These are phyloP conservation scores for Aureobasidium uvarum DNA, from an alignment of 2,329 filamentous ascomycete genomes.

Conservation along the genomic window DNA sequence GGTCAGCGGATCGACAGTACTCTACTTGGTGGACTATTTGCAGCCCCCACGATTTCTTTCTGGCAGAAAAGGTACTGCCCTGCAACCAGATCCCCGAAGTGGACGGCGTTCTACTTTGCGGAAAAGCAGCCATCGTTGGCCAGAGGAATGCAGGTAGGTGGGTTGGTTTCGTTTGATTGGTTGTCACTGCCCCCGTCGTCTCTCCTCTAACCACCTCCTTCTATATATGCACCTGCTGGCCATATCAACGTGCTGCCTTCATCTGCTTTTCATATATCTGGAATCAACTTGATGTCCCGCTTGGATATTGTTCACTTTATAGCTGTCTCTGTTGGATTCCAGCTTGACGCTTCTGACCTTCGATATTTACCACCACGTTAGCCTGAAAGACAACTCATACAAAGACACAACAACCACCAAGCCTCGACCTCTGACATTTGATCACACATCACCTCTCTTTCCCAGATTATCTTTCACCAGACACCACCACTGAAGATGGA, in stretches of 20 bases:
- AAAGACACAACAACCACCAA: neutral
- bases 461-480: too few species aligned
- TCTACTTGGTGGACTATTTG: slow-evolving; percentile 7
- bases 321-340: neutral
- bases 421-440: neutral
- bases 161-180: slow-evolving; percentile 21
- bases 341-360: neutral
- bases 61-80: neutral
- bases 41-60: neutral
- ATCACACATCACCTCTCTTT: neutral
- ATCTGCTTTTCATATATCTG: neutral
- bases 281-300: neutral
- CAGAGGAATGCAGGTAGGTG: slow-evolving; percentile 1
- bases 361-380: slow-evolving; percentile 4
- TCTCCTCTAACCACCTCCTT: neutral
- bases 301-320: neutral
- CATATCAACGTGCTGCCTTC: neutral
- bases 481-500: neutral
- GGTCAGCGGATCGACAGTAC: slow-evolving; percentile 21
- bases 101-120: slow-evolving; percentile 13
- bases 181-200: neutral
- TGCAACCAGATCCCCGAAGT: slow-evolving; percentile 4
- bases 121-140: neutral
- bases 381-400: neutral
- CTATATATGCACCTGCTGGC: slow-evolving; percentile 12